Base-by-base conservation (phyloP, 2,329 filamentous ascomycete genomes). In the Pseudopyricularia javanii region DNA sequence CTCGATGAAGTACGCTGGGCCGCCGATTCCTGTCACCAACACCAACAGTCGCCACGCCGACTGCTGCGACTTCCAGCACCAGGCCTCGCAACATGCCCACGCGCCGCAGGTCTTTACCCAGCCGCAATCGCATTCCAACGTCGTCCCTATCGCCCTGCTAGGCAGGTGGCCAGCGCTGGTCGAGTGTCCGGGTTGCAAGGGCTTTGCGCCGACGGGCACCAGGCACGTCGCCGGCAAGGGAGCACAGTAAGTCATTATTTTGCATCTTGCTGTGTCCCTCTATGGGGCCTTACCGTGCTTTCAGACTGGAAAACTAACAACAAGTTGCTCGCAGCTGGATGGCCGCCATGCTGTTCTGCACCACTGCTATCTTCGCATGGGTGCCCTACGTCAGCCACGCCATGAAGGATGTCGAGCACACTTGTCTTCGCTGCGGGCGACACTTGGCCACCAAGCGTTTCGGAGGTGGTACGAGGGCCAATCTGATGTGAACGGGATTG, bases 111-210 rank as follows among this genome's bases (percentile, higher is more conserved):
- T 49, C 26, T 34, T 33, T n/a, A 7, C 7, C 26, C 17, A 22
- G 24, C 47, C 28, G 4, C 47, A 49, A 94, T 95, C 55, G 88
- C 88, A 54, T 78, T 76, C 51, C 12, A 52, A 55, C n/a, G 52
- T 54, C 14, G 52, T 55, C 30, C 54, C 54, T 2, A 3, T 55
- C 11, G 47, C 54, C 1, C 52, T 54, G 30, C 40, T 55, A 2
- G 52, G 48, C 9, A 40, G 54, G 22, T 54, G 54, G 54, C 33
- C 52, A 11, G 54, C 48, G n/a, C 30, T 51, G 30, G 52, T 55
- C 26, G 49, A 55, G 43, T 55, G 54, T 20, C 54, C 54, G 5
- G 24, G 45, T 9, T 55, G 54, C 34, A 40, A 17, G 47, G 54
- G 26, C 14, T 24, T 49, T 7, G 47, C 47, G 47, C 47, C 47